phyloP scores from a whole-genome alignment of 169 alveolate species.

The Plasmodium relictum region DNA sequence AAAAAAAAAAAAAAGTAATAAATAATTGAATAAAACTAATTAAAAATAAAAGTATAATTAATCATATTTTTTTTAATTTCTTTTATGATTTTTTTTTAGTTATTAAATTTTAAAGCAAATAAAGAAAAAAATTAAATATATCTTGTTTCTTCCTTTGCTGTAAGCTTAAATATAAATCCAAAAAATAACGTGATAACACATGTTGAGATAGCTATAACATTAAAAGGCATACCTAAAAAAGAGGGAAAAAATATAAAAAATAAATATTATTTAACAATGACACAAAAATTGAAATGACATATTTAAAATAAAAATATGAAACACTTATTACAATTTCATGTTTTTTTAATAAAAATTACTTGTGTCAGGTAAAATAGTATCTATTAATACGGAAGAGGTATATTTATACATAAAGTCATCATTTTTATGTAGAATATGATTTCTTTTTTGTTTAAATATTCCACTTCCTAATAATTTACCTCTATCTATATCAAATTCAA shows the following conservation, averaged over 20 bases:
- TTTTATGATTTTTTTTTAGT: constrained; percentile 17
- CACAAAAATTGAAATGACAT: background rate
- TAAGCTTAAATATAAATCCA: constrained; percentile 73
- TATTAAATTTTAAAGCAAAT: constrained; percentile 23
- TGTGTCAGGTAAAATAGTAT: constrained; percentile 67
- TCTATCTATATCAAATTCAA: constrained; percentile 74
- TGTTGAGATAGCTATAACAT: constrained; percentile 69
- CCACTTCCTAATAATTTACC: constrained; percentile 75
- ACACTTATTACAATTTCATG: background rate
- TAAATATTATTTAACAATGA: background rate
- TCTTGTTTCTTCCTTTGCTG: constrained; percentile 75
- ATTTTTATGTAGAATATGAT: constrained; percentile 18
- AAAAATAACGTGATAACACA: constrained; percentile 73
- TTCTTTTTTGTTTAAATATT: constrained; percentile 62
- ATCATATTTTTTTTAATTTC: constrained; percentile 9
- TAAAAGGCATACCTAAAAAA: constrained; percentile 76
- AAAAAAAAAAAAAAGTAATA: constrained; percentile 12
- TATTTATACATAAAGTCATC: constrained; percentile 61
- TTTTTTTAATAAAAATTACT: constrained; percentile 40
- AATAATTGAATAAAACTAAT: background rate
- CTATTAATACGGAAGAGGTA: constrained; percentile 61
- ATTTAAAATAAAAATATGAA: too few relatives aligned
- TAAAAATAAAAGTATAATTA: constrained; percentile 11
- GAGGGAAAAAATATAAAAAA: background rate
- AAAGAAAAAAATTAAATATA: constrained; percentile 46